Conservation (phyloP, 345 rosid species). For the Camelina sativa region DNA sequence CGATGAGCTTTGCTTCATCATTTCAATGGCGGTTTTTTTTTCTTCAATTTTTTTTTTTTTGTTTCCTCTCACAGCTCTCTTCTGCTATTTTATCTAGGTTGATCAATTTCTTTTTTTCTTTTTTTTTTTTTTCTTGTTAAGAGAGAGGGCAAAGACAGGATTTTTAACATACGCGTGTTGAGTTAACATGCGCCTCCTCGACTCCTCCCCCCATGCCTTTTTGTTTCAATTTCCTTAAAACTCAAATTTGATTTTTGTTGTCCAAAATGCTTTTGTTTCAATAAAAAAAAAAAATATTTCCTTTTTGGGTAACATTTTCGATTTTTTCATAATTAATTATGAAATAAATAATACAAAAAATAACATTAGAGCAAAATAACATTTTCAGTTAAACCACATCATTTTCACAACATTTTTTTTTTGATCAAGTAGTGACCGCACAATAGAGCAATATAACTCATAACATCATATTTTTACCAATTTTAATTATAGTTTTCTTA, state of each 20-base stretch:
- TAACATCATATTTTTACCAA: no score
- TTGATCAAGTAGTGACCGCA: no score
- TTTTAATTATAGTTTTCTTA: no score
- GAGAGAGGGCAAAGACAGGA: slow-evolving; percentile 32
- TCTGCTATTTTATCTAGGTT: slow-evolving; percentile 45
- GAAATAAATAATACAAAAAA: no score
- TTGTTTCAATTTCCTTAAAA: not conserved
- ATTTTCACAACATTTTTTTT: no score
- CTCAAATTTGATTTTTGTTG: not conserved
- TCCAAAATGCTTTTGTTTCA: not conserved
- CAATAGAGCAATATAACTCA: no score
- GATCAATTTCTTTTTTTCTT: slow-evolving; percentile 21
- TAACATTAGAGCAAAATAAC: no score
- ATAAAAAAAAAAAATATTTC: no score
- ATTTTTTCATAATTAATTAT: not conserved
- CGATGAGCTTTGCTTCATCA: slow-evolving; percentile 62
- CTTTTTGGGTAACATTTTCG: not conserved
- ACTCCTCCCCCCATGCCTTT: slow-evolving; percentile 4
- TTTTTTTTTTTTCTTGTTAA: not conserved
- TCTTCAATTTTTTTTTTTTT: not conserved
- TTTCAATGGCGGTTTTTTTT: slow-evolving; percentile 39
- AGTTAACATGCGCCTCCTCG: slow-evolving; percentile 37
- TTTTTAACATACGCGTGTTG: slow-evolving; percentile 20
- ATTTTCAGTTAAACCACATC: no score
- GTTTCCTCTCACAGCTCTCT: not conserved